Percentiles rank a stretch among this genome's conserved stretches.
phyloP scores from a whole-genome alignment of 148 eudicot species.

The Beta vulgaris region DNA sequence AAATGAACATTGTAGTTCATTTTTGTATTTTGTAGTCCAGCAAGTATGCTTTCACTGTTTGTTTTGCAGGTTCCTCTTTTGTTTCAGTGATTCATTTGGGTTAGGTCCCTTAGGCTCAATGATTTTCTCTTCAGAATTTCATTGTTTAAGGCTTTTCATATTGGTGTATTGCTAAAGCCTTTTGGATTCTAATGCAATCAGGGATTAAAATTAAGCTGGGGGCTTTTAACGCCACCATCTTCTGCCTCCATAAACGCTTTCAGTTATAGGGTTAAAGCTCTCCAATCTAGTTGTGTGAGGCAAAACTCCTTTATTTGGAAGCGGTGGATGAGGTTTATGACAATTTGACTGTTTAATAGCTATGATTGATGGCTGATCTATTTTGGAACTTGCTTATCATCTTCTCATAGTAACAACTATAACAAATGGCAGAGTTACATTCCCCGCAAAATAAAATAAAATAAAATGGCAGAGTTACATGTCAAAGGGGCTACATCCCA shows the following conservation, averaged over 20 bases:
- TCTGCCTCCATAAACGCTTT: background rate
- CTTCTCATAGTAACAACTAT: background rate
- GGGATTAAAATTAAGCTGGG: background rate
- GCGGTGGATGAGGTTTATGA: background rate
- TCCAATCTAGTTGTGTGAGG: background rate
- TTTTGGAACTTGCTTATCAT: background rate
- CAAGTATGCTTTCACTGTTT: background rate
- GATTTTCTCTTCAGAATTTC: background rate
- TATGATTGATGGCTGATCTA: background rate
- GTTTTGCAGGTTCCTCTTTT: background rate
- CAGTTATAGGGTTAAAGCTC: background rate
- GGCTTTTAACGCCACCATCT: background rate
- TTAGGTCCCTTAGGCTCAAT: background rate
- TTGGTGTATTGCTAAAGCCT: background rate
- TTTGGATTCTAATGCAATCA: background rate
- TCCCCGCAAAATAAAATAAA: no score
- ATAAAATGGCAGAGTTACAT: background rate
- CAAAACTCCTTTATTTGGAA: background rate
- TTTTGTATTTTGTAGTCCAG: background rate
- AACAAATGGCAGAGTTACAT: background rate
- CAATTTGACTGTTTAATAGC: background rate
- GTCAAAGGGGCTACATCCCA: background rate
- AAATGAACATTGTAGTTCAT: background rate
- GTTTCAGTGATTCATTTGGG: background rate
- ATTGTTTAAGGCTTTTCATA: background rate